A percentile compares a stretch with the other conserved stretches of the same genome.
phyloP scores from a whole-genome alignment of 73 alveolate genomes.

The Paramecium pentaurelia region DNA sequence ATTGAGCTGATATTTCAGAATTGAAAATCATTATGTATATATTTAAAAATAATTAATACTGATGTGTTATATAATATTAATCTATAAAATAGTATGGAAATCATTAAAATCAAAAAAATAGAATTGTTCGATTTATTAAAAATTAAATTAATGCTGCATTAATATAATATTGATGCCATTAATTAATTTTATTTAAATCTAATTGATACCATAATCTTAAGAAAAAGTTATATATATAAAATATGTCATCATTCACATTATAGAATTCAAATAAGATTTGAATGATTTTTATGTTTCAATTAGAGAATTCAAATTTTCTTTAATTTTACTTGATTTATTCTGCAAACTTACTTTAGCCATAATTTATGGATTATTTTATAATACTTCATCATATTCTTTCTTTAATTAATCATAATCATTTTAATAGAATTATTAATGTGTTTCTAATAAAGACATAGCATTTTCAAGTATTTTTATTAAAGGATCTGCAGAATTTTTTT shows the following conservation, averaged over 20 bases:
- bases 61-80: neutral
- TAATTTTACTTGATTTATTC: neutral
- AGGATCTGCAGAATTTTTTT: neutral
- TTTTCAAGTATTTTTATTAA: neutral
- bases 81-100: neutral
- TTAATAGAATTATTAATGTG: neutral
- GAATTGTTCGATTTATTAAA: neutral
- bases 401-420: neutral
- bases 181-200: neutral
- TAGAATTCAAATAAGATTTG: conserved; percentile 14
- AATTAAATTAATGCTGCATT: neutral
- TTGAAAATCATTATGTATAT: neutral
- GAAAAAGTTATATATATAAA: neutral
- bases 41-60: neutral
- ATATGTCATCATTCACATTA: neutral
- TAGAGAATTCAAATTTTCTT: neutral
- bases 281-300: conserved; percentile 3
- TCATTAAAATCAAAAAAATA: neutral
- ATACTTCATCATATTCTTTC: neutral
- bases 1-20: neutral
- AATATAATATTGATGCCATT: neutral
- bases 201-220: neutral
- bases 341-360: neutral
- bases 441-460: neutral
- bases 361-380: neutral